These are phyloP conservation scores for Biscogniauxia mediterranea DNA, from an alignment of 2,329 filamentous ascomycete genomes.

Conservation along the genomic window DNA sequence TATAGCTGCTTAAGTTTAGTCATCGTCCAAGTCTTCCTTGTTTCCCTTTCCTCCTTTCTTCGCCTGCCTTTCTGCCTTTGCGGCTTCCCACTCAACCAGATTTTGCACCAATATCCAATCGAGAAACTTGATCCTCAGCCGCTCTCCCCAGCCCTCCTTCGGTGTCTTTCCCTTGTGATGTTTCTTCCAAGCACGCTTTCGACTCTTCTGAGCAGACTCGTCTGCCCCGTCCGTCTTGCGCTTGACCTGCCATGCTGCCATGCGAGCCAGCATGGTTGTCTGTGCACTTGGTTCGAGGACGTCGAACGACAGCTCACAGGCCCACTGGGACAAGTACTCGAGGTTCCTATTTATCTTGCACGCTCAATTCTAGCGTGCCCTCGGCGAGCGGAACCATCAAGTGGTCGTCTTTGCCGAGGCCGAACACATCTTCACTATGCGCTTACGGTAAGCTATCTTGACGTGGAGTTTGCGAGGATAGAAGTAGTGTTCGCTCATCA, in stretches of 20 bases:
- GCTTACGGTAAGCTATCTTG: conserved; percentile 25
- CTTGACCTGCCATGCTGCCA: conserved; percentile 28
- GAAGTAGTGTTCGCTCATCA: conserved; percentile 34
- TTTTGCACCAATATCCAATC: conserved; percentile 23
- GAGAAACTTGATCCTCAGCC: conserved; percentile 11
- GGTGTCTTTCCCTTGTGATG: conserved; percentile 24
- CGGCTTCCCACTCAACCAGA: conserved; percentile 19
- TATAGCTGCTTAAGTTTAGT: too few relatives aligned
- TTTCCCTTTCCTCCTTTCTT: conserved; percentile 15
- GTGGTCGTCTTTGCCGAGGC: conserved; percentile 20
- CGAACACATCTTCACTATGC: conserved; percentile 21
- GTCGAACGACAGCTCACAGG: conserved; percentile 17
- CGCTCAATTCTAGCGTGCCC: conserved; percentile 22
- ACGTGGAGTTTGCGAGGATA: conserved; percentile 31
- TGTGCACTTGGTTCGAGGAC: conserved; percentile 13
- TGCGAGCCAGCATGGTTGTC: conserved; percentile 23
- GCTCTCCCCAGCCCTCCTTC: conserved; percentile 14
- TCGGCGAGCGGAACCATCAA: conserved; percentile 22
- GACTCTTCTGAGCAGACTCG: conserved; percentile 14
- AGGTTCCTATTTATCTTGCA: conserved; percentile 25
- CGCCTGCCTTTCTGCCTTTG: conserved; percentile 15
- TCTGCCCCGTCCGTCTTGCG: conserved; percentile 22
- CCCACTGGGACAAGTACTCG: conserved; percentile 13
- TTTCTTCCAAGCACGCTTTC: conserved; percentile 28
- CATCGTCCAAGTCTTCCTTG: too few relatives aligned